Evolutionary conservation across 1,284 basidiomycete species (phyloP).

Genomic region (Trametes hirsuta): DNA sequence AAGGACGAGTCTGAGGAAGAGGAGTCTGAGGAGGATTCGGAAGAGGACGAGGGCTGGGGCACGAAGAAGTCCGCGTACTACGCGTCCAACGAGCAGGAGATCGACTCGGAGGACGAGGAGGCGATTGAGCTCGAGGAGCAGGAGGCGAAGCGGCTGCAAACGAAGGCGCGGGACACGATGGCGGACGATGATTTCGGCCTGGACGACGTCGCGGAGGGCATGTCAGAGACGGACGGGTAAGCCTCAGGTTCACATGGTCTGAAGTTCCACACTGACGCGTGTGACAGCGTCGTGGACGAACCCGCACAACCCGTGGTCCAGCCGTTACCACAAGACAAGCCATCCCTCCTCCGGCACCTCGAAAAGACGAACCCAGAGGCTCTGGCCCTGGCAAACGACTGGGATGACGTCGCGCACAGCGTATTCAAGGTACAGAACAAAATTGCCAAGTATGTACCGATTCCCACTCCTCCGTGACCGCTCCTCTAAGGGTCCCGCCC

Average conservation of each 20-base stretch:
- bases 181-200: slow-evolving; percentile 86
- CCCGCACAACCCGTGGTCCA: slow-evolving; percentile 32
- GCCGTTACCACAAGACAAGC: slow-evolving; percentile 58
- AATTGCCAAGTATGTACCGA: slow-evolving; percentile 56
- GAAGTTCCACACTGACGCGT: not conserved
- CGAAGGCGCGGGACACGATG: slow-evolving; percentile 74
- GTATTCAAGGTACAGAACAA: slow-evolving; percentile 58
- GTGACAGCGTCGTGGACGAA: slow-evolving; percentile 40
- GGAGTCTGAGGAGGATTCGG: slow-evolving; percentile 39
- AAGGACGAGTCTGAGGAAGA: slow-evolving; percentile 34
- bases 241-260: slow-evolving; percentile 27
- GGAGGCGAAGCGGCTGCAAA: slow-evolving; percentile 84
- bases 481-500: not conserved
- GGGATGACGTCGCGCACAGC: slow-evolving; percentile 66
- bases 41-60: slow-evolving; percentile 81
- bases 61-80: slow-evolving; percentile 80
- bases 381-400: slow-evolving; percentile 73
- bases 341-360: slow-evolving; percentile 71
- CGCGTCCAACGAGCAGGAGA: slow-evolving; percentile 77
- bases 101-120: slow-evolving; percentile 87
- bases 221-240: slow-evolving; percentile 46
- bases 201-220: slow-evolving; percentile 58
- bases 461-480: not conserved
- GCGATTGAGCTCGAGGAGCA: slow-evolving; percentile 86
- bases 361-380: slow-evolving; percentile 84